Conservation (phyloP, 2,329 filamentous ascomycete species). For the Ophiostoma sp. region DNA sequence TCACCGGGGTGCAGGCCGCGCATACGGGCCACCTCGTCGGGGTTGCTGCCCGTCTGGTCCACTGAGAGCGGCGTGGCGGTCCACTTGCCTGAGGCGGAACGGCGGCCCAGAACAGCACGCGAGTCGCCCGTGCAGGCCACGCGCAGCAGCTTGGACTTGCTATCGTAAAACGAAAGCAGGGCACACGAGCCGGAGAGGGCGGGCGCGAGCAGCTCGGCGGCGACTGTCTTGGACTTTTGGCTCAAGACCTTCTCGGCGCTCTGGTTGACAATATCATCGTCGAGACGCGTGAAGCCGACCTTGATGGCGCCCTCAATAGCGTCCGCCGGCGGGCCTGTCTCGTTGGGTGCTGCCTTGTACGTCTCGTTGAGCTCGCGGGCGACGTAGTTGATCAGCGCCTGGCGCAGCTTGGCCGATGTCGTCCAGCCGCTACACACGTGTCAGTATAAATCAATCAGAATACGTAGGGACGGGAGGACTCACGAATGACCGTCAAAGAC, state of each 20-base stretch:
- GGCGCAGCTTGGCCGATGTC: conserved; percentile 91
- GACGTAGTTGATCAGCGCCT: conserved; percentile 88
- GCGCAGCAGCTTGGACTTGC: conserved; percentile 78
- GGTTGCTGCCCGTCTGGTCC: conserved; percentile 90
- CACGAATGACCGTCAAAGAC: conserved; percentile 97
- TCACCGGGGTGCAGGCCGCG: conserved; percentile 87
- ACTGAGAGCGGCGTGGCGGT: conserved; percentile 84
- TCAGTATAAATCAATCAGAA: conserved; percentile 25
- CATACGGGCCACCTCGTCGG: conserved; percentile 78
- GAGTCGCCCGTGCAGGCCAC: conserved; percentile 96
- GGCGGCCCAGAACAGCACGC: conserved; percentile 86
- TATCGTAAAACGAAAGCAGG: conserved; percentile 94
- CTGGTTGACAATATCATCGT: conserved; percentile 91
- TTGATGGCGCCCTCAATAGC: conserved; percentile 91
- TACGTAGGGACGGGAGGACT: conserved; percentile 38
- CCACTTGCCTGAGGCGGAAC: conserved; percentile 82
- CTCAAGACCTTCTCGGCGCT: conserved; percentile 90
- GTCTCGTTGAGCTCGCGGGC: conserved; percentile 89
- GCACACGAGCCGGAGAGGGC: conserved; percentile 97
- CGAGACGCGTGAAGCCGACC: conserved; percentile 80
- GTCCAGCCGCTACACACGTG: conserved; percentile 78
- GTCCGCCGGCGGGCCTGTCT: conserved; percentile 67
- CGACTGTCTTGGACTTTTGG: conserved; percentile 83
- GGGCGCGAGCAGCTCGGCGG: conserved; percentile 87
- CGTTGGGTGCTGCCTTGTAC: conserved; percentile 69